Percentiles rank a stretch among this genome's conserved stretches.
phyloP scores from a whole-genome alignment of 768 basidiomycete species.

The Mycena floridula region DNA sequence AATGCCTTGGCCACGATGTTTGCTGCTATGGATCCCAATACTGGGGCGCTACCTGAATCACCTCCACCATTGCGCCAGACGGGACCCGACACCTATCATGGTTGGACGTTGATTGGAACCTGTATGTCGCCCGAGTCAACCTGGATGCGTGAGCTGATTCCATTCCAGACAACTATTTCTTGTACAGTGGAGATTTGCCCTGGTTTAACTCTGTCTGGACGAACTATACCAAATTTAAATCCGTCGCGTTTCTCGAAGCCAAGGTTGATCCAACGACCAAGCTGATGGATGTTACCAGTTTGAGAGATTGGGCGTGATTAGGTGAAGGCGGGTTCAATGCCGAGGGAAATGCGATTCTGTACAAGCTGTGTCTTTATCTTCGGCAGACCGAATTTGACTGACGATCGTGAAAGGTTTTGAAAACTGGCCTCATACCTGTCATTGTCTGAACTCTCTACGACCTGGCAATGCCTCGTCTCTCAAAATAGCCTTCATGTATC shows the following conservation, averaged over 20 bases:
- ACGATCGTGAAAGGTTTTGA: slow-evolving; percentile 44
- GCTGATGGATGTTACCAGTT: slow-evolving; percentile 49
- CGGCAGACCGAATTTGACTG: background rate
- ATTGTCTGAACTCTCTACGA: slow-evolving; percentile 29
- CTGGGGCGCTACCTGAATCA: slow-evolving; percentile 51
- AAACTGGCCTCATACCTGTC: slow-evolving; percentile 29
- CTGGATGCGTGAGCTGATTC: too few species aligned
- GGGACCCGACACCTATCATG: slow-evolving; percentile 51
- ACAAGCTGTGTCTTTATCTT: slow-evolving; percentile 28
- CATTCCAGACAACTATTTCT: slow-evolving; percentile 46
- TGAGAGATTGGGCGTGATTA: slow-evolving; percentile 51
- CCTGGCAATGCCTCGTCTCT: slow-evolving; percentile 37
- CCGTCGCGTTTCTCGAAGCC: slow-evolving; percentile 45
- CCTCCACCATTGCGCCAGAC: slow-evolving; percentile 40
- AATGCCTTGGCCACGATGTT: slow-evolving; percentile 59
- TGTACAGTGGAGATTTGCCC: slow-evolving; percentile 45
- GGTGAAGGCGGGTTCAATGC: slow-evolving; percentile 52
- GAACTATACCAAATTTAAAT: slow-evolving; percentile 54
- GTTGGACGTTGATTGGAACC: slow-evolving; percentile 56
- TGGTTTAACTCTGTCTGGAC: slow-evolving; percentile 48
- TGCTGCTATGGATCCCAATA: slow-evolving; percentile 41
- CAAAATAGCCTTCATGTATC: slow-evolving; percentile 39
- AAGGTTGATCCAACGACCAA: slow-evolving; percentile 46
- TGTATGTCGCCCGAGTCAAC: too few species aligned
- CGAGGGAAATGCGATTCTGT: slow-evolving; percentile 50